Percentiles rank a stretch among this genome's conserved stretches.
Conservation (phyloP, 75 land plant species). For the Larix kaempferi region DNA sequence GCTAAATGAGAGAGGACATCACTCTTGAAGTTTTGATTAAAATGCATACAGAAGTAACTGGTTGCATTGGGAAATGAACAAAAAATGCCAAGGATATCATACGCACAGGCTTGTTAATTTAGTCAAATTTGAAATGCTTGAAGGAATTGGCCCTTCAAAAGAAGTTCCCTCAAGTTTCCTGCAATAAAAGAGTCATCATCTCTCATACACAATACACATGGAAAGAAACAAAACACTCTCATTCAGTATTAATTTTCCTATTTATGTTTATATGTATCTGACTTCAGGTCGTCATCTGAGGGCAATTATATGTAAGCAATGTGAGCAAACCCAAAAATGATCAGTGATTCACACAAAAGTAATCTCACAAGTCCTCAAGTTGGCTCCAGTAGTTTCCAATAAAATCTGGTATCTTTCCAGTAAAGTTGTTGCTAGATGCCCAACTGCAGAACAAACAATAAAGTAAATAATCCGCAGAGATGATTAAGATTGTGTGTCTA, state of each 20-base stretch:
- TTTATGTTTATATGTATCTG: too few species aligned
- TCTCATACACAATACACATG: background rate
- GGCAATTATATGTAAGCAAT: background rate
- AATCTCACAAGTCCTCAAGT: conserved; percentile 38
- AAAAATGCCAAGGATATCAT: background rate
- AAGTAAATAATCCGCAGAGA: background rate
- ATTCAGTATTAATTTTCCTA: background rate
- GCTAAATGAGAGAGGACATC: background rate
- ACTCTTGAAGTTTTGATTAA: background rate
- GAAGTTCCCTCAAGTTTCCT: conserved; percentile 49
- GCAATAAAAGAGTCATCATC: conserved; percentile 1
- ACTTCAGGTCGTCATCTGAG: too few species aligned
- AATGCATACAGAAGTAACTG: background rate
- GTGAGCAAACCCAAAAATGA: background rate
- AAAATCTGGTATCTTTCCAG: conserved; percentile 44
- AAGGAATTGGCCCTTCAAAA: conserved; percentile 54
- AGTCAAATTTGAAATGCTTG: conserved; percentile 34
- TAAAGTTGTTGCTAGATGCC: conserved; percentile 34
- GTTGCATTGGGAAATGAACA: background rate
- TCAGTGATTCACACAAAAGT: background rate
- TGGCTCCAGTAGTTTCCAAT: conserved; percentile 34
- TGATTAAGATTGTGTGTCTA: background rate
- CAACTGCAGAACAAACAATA: conserved; percentile 22
- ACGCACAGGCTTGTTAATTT: conserved; percentile 39
- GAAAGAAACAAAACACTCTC: background rate